Conservation (phyloP, 805 yeast species). For the Hanseniaspora lindneri region DNA sequence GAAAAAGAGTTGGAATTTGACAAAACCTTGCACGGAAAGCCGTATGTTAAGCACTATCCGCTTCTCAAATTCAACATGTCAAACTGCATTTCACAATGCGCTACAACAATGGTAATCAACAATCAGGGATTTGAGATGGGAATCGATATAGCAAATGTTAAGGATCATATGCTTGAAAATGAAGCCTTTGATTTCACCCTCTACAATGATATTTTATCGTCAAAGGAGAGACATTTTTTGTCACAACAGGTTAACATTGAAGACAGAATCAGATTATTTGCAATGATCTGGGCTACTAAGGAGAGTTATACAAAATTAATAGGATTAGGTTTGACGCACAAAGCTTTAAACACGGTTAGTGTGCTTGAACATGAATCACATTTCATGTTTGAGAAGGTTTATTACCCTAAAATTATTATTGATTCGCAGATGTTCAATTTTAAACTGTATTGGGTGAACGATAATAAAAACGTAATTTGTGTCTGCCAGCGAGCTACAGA, state of each 20-base stretch:
- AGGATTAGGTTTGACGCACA: constrained; percentile 44
- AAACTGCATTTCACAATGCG: constrained; percentile 37
- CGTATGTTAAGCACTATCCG: constrained; percentile 29
- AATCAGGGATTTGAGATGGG: constrained; percentile 31
- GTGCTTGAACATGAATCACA: neutral
- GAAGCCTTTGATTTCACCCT: constrained; percentile 26
- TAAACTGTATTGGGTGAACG: constrained; percentile 4
- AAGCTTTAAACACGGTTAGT: neutral
- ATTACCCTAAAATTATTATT: neutral
- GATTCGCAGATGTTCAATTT: neutral
- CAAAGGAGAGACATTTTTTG: constrained; percentile 30
- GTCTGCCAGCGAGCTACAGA: constrained; percentile 2
- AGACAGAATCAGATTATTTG: constrained; percentile 31
- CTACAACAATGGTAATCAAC: constrained; percentile 37
- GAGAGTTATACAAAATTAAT: constrained; percentile 59
- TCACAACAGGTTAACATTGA: constrained; percentile 16
- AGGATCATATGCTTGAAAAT: constrained; percentile 17
- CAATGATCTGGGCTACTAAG: constrained; percentile 66
- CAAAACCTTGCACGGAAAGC: constrained; percentile 45
- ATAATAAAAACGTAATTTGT: neutral
- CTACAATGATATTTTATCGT: constrained; percentile 35
- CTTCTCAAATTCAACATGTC: constrained; percentile 43
- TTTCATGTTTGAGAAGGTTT: neutral
- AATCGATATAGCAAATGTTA: constrained; percentile 35
- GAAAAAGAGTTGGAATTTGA: constrained; percentile 20